Evolutionary conservation across 768 basidiomycete genomes (phyloP), one percentile per base, ranked within the genome.

Genomic region (Xanthoconium purpureum): DNA sequence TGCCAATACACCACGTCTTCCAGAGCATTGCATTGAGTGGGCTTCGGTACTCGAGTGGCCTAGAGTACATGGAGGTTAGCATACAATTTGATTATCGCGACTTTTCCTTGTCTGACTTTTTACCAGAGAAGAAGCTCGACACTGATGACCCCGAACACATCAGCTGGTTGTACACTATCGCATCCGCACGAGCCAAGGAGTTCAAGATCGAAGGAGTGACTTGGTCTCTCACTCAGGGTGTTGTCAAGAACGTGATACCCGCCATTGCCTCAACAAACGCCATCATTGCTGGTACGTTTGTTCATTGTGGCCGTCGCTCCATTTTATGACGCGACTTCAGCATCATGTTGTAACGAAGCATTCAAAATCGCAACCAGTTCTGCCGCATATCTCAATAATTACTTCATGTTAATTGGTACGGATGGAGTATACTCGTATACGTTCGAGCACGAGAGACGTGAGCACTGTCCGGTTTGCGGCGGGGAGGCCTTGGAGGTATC

Each of bases 11-110:
- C 97, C 97, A 29, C 90, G 97, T 54, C 79, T 98, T 24, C 97
- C 97, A 2, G 97, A 99, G 66, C 97, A 99, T 66, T 98, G 97
- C 68, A 98, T 99, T 65, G 97, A 98, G 74, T 99, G 97, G 97
- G 97, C 97, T 0, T 95, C 92, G 39, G 97, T 98, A 12, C 78
- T 99, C 20, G 95, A 99, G 72, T 99, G 97, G 97, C 96, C 97
- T n/a, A 84, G 85, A 47, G 85, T 93, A 2, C 87, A 90, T 59
- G 90, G 89, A 70, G 92, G 95, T 94, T 52, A 58, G 77, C 44
- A 50, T 37, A 13, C 24, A 24, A 24, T 18, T 28, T 15, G 44
- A 18, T 6, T 2, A 36, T 52, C 1, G 10, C 24, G 3, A 11
- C 12, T 17, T 40, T 50, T 15, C 30, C 24, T 35, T 45, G 28